Evolutionary conservation across 345 rosid species (phyloP).

Genomic region (Gossypium longicalyx): DNA sequence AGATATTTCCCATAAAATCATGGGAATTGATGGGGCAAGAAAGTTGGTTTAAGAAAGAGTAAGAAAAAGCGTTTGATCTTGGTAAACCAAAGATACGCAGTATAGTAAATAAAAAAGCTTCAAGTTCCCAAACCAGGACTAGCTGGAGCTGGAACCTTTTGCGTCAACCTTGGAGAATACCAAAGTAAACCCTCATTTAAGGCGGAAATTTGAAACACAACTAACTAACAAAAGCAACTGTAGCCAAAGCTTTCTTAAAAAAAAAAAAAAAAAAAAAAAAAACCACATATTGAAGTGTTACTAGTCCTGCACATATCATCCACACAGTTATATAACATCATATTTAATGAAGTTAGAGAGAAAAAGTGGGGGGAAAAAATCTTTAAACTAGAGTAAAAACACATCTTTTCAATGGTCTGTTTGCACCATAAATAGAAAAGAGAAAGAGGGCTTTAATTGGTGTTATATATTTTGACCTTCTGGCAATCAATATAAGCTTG

Average conservation of each 20-base stretch:
- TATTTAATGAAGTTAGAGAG: background rate
- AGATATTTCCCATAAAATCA: conserved; percentile 28
- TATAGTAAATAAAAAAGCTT: conserved; percentile 12
- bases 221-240: background rate
- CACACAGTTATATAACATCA: background rate
- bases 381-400: background rate
- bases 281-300: background rate
- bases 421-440: conserved; percentile 10
- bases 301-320: background rate
- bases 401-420: background rate
- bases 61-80: conserved; percentile 13
- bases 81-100: conserved; percentile 16
- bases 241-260: background rate
- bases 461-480: conserved; percentile 49
- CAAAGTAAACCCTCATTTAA: conserved; percentile 13
- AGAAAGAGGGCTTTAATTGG: background rate
- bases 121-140: conserved; percentile 12
- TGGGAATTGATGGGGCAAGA: background rate
- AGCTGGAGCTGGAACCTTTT: background rate
- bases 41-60: background rate
- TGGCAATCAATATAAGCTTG: conserved; percentile 89
- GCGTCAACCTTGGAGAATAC: background rate
- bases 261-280: background rate
- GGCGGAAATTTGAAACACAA: conserved; percentile 18
- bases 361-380: background rate